Percentiles rank a stretch among this genome's conserved stretches.
Evolutionary conservation across 768 basidiomycete genomes (phyloP).

Genomic region (Imleria badia): DNA sequence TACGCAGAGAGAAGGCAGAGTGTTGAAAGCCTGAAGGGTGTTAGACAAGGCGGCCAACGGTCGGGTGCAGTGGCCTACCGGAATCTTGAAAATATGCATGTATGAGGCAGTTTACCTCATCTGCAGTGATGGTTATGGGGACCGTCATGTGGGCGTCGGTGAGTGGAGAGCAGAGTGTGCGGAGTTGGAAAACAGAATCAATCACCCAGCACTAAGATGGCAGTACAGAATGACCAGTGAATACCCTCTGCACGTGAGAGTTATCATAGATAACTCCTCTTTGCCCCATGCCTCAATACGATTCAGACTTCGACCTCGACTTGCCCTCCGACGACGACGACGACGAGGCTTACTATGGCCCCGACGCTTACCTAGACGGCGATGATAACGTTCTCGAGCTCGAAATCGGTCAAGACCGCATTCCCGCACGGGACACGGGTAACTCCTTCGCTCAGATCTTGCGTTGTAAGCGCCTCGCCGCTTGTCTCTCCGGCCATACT

Average conservation of each 20-base stretch:
- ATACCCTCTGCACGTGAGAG: conserved; percentile 2
- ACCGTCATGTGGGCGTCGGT: conserved; percentile 29
- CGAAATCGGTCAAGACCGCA: conserved; percentile 29
- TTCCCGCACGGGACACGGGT: background rate
- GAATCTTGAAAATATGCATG: conserved; percentile 84
- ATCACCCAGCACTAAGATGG: too few relatives aligned
- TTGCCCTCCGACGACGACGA: conserved; percentile 25
- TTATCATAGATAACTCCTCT: conserved; percentile 3
- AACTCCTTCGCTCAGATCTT: conserved; percentile 26
- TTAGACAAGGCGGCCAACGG: conserved; percentile 6
- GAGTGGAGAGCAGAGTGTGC: conserved; percentile 16
- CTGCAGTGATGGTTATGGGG: conserved; percentile 67
- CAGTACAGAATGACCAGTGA: too few relatives aligned
- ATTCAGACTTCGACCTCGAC: conserved; percentile 20
- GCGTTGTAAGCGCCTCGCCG: conserved; percentile 24
- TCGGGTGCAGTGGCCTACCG: conserved; percentile 40
- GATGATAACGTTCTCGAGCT: conserved; percentile 37
- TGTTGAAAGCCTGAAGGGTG: conserved; percentile 65
- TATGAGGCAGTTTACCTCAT: conserved; percentile 83
- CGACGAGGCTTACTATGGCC: conserved; percentile 35
- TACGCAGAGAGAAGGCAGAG: conserved; percentile 76
- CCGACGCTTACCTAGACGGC: conserved; percentile 35
- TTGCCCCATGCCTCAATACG: conserved; percentile 20
- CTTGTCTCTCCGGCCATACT: background rate
- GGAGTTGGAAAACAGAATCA: conserved; percentile 32